A percentile compares a stretch with the other conserved stretches of the same genome.
phyloP scores from a whole-genome alignment of 805 yeast species.

The Candida ficus region DNA sequence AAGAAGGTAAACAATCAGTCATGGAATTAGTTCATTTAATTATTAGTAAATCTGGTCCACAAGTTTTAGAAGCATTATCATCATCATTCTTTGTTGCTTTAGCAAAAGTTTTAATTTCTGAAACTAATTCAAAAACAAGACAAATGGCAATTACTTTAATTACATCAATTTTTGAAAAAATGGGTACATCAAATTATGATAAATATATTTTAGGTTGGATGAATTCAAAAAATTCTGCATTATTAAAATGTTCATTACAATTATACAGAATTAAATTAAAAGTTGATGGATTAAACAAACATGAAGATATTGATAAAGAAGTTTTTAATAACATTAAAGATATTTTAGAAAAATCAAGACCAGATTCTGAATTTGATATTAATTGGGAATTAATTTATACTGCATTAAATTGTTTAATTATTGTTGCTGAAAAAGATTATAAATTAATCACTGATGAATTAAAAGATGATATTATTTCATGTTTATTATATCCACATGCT shows the following conservation, averaged over 20 bases:
- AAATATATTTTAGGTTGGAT: slow-evolving; percentile 55
- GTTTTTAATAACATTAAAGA: slow-evolving; percentile 32
- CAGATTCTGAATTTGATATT: slow-evolving; percentile 36
- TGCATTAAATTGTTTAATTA: slow-evolving; percentile 47
- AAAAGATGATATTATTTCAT: slow-evolving; percentile 38
- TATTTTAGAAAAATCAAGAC: slow-evolving; percentile 30
- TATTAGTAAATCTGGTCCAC: slow-evolving; percentile 57
- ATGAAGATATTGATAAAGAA: slow-evolving; percentile 35
- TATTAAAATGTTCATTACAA: slow-evolving; percentile 70
- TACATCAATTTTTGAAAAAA: slow-evolving; percentile 45
- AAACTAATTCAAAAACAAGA: slow-evolving; percentile 72
- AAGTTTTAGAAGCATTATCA: slow-evolving; percentile 53
- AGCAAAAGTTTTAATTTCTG: slow-evolving; percentile 72
- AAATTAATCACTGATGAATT: slow-evolving; percentile 27
- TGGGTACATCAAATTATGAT: slow-evolving; percentile 35
- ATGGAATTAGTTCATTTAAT: slow-evolving; percentile 79
- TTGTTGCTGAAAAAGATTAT: slow-evolving; percentile 32
- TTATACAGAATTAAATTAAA: slow-evolving; percentile 58
- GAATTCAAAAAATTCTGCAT: slow-evolving; percentile 39
- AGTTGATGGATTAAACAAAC: slow-evolving; percentile 21
- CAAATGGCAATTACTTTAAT: slow-evolving; percentile 73
- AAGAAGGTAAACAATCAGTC: slow-evolving; percentile 82
- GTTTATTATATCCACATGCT: slow-evolving; percentile 78
- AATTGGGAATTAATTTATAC: slow-evolving; percentile 80
- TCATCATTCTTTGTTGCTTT: slow-evolving; percentile 80